Conservation (phyloP, 2,329 filamentous ascomycete species). For the Trichoderma endophyticum region DNA sequence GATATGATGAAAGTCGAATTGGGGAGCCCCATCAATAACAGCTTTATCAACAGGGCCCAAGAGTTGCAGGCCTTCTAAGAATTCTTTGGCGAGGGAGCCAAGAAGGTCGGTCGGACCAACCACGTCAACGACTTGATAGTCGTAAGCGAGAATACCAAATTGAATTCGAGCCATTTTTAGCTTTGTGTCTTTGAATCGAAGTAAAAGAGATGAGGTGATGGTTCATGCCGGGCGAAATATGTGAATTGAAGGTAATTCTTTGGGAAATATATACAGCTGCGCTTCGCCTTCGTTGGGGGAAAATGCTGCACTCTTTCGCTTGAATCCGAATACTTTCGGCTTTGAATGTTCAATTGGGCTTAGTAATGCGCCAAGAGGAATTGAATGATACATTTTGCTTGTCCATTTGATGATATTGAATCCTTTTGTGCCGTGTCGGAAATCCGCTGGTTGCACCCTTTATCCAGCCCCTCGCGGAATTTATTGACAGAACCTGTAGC, state of each 20-base stretch:
- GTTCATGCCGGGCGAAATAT: not conserved
- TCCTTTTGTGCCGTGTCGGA: not conserved
- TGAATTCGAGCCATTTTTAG: conserved; percentile 26
- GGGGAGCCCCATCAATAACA: conserved; percentile 25
- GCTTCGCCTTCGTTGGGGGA: not conserved
- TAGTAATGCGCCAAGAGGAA: not conserved
- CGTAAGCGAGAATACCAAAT: conserved; percentile 28
- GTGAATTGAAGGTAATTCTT: not conserved
- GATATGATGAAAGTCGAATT: conserved; percentile 36
- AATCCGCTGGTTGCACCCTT: not conserved
- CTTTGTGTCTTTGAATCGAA: not conserved
- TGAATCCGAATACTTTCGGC: not conserved
- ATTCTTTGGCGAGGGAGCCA: conserved; percentile 25
- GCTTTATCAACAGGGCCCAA: conserved; percentile 24
- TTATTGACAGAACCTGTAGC: not conserved
- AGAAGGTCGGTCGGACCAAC: conserved; percentile 33
- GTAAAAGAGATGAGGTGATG: not conserved
- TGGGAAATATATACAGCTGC: not conserved
- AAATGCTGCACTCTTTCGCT: not conserved
- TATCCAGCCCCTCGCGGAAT: not conserved
- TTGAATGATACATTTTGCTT: not conserved
- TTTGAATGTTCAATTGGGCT: not conserved
- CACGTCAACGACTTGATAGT: conserved; percentile 35
- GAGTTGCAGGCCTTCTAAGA: conserved; percentile 17
- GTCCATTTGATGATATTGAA: not conserved